Evolutionary conservation across 805 yeast genomes (phyloP).

Genomic region (Hanseniaspora lachancei): DNA sequence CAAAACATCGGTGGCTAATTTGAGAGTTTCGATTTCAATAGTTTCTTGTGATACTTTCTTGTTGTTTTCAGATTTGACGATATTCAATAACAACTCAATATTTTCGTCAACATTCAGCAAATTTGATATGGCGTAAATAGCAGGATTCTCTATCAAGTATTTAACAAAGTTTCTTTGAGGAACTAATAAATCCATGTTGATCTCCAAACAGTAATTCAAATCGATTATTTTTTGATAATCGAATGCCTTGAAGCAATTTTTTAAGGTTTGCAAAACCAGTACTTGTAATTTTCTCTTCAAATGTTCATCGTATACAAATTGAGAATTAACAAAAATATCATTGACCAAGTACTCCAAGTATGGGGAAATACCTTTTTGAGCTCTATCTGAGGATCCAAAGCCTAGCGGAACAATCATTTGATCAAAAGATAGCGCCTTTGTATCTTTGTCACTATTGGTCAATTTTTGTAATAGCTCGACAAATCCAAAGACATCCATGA

Average conservation of each 20-base stretch:
- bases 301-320: conserved; percentile 20
- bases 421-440: conserved; percentile 25
- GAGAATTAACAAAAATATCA: conserved; percentile 49
- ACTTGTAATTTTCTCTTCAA: conserved; percentile 38
- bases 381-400: conserved; percentile 50
- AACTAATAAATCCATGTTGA: conserved; percentile 38
- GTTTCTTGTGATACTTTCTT: not conserved
- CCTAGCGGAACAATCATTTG: conserved; percentile 47
- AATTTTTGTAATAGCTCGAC: conserved; percentile 14
- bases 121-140: conserved; percentile 29
- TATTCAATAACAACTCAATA: conserved; percentile 46
- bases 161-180: conserved; percentile 33
- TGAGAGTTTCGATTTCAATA: not conserved
- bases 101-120: conserved; percentile 19
- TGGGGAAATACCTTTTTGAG: conserved; percentile 57
- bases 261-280: conserved; percentile 40
- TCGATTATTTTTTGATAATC: conserved; percentile 41
- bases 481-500: conserved; percentile 42
- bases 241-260: conserved; percentile 36
- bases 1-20: not conserved
- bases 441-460: not conserved
- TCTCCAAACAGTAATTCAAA: conserved; percentile 36
- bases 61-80: not conserved
- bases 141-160: conserved; percentile 56
- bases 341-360: conserved; percentile 61